These are phyloP conservation scores for Wickerhamomyces chaumierensis DNA, from an alignment of 805 yeast species.

Conservation along the genomic window DNA sequence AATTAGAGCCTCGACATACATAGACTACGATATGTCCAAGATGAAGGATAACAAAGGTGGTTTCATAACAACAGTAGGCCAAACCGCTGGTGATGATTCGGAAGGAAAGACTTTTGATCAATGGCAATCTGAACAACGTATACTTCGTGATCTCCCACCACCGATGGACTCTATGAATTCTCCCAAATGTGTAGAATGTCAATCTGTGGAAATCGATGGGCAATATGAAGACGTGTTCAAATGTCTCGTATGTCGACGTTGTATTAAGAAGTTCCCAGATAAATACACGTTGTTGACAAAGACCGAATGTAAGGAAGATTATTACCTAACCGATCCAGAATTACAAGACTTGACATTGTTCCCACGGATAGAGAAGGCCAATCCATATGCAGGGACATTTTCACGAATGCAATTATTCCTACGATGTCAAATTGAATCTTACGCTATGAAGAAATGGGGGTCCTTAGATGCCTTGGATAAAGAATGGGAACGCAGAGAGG, in stretches of 20 bases:
- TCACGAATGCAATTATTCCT: constrained; percentile 88
- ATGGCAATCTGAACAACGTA: constrained; percentile 35
- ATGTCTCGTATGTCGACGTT: constrained; percentile 68
- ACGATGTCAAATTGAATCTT: constrained; percentile 87
- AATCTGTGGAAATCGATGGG: constrained; percentile 69
- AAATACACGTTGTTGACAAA: constrained; percentile 86
- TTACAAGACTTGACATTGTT: constrained; percentile 57
- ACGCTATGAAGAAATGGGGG: constrained; percentile 92
- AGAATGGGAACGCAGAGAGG: constrained; percentile 87
- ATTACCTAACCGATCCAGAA: constrained; percentile 88
- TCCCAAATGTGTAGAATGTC: constrained; percentile 78
- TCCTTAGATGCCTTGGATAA: constrained; percentile 76
- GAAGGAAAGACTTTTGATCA: constrained; percentile 31
- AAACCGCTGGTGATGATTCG: constrained; percentile 34
- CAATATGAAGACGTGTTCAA: constrained; percentile 58
- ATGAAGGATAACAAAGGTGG: constrained; percentile 90
- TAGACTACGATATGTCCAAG: constrained; percentile 82
- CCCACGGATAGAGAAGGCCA: constrained; percentile 77
- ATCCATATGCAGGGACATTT: constrained; percentile 85
- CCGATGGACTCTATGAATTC: constrained; percentile 64
- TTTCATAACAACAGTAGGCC: constrained; percentile 8
- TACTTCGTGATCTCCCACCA: constrained; percentile 33
- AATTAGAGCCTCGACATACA: constrained; percentile 53
- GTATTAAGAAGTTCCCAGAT: constrained; percentile 66
- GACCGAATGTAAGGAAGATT: constrained; percentile 91